Base-by-base conservation (phyloP, 495 filamentous ascomycete species). In the Melanomma pulvis-pyrius region DNA sequence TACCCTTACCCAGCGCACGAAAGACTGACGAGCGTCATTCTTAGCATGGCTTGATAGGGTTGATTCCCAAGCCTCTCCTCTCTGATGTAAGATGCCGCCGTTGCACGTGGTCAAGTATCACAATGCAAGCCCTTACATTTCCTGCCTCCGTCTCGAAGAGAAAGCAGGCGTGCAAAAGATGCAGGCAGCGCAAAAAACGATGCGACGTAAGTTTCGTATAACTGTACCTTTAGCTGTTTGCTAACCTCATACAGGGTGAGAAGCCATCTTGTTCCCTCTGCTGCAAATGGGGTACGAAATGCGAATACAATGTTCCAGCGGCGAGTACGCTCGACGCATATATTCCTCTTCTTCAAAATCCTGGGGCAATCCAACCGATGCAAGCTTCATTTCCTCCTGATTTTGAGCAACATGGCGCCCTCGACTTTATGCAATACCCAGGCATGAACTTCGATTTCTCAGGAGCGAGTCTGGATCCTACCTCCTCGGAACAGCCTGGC, bases 141-240 rank as follows among this genome's bases (percentile, higher is more conserved):
- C 52, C 59, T 17, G 60, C 59, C 15, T 58, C 58, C 13, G 49
- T 69, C 24, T 54, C 66, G 19, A 69, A 69, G 60, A 51, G 60
- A 49, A 70, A 70, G 41, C 67, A 65, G 34, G 67, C 62, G 19
- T 70, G 67, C 32, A 55, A 25, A 25, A 70, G 55, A 50, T 70
- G 67, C 19, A n/a, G 67, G 9, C 67, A 70, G 2, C 67, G 67
- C 13, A 70, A 70, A 41, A 65, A 65, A 29, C 30, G 67, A 22
- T 70, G 67, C 30, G 62, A 70, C 51, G 67, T 70, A 61, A 12
- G 50, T 19, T 30, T 8, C n/a, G n/a, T 36, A 13, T 9, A 0
- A 29, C n/a, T 22, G 30, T 26, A 41, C n/a, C 24, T 39, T 49
- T 9, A 9, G 7, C 3, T 55, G 13, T 15, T 26, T 51, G 11